A percentile compares a stretch with the other conserved stretches of the same genome.
These are phyloP conservation scores for Hirschfeldia incana DNA, from an alignment of 345 rosid species.

Conservation along the genomic window DNA sequence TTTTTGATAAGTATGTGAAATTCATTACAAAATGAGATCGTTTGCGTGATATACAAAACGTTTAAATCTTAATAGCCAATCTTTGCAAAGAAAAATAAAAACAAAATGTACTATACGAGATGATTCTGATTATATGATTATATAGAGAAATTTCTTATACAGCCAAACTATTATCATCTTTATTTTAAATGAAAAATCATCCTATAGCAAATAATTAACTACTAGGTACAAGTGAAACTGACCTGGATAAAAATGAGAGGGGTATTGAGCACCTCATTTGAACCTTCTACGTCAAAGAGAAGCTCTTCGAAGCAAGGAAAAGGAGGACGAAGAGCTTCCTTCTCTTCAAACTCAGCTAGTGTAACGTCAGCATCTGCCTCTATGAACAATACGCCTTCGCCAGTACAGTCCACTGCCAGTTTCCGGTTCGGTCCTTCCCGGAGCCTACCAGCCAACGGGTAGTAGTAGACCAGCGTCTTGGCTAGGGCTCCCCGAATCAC, in stretches of 20 bases:
- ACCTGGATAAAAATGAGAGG: slow-evolving; percentile 45
- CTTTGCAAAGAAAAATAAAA: no score
- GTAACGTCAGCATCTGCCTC: slow-evolving; percentile 47
- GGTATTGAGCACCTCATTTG: slow-evolving; percentile 27
- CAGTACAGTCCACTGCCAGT: slow-evolving; percentile 42
- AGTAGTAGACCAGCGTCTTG: slow-evolving; percentile 32
- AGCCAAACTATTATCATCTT: no score
- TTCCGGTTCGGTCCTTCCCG: slow-evolving; percentile 41
- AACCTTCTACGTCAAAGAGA: slow-evolving; percentile 32
- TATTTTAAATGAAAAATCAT: no score
- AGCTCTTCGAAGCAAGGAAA: slow-evolving; percentile 45
- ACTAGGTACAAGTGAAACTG: neutral
- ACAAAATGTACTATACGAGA: no score
- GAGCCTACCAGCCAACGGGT: slow-evolving; percentile 43
- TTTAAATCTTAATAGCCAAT: no score
- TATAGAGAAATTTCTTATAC: no score
- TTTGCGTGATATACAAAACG: no score
- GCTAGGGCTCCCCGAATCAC: slow-evolving; percentile 37
- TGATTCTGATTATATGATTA: no score
- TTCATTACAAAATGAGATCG: no score
- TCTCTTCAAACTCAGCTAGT: slow-evolving; percentile 33
- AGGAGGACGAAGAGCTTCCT: slow-evolving; percentile 39
- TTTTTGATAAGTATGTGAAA: no score
- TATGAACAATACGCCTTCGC: slow-evolving; percentile 42
- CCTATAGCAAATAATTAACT: no score